Base-by-base conservation (phyloP, 441 rosid genomes). In the Pelargonium australe region DNA sequence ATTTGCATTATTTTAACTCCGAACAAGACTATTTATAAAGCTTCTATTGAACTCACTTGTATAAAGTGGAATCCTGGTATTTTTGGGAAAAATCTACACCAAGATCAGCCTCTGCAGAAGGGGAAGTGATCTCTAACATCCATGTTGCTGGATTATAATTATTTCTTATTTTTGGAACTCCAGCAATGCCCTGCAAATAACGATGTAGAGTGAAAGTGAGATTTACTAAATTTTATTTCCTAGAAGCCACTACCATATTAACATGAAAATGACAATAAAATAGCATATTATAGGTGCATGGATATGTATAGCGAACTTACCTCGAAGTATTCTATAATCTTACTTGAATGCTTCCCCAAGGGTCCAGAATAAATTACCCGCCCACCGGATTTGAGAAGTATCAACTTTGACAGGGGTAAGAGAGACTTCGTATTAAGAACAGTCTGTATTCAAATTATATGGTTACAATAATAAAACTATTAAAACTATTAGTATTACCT, bases 91-190 rank as follows among this genome's bases (percentile, higher is more conserved):
- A 87, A 86, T 87, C 86, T 6, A 76, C 63, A 28, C 81, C 76
- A 49, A 80, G 82, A 70, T 86, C 78, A 66, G 73, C 71, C 79
- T 88, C 90, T 11, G 73, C 64, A 10, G 85, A 85, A 14, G 55
- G 12, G n/a, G 85, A 82, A 66, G 89, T 84, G 70, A 84, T 82
- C 55, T 85, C 89, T 63, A 89, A 53, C 87, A 84, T 79, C 91
- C 86, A 87, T 72, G 91, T 83, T 5, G 95, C 86, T 2, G 90
- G 91, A 75, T 89, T 89, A 62, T 83, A 84, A 49, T 83, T 82
- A 31, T 73, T 71, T 70, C 67, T 80, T 41, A 89, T 86, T 75
- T 81, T 84, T 5, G 86, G 79, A 4, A 83, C 83, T 62, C 86
- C 90, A 10, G 75, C 71, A 68, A 86, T 69, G 25, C 70, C 66